Evolutionary conservation across 306 rosid genomes (phyloP), one percentile per base, ranked within the genome.

Genomic region (Dryas alaskensis): DNA sequence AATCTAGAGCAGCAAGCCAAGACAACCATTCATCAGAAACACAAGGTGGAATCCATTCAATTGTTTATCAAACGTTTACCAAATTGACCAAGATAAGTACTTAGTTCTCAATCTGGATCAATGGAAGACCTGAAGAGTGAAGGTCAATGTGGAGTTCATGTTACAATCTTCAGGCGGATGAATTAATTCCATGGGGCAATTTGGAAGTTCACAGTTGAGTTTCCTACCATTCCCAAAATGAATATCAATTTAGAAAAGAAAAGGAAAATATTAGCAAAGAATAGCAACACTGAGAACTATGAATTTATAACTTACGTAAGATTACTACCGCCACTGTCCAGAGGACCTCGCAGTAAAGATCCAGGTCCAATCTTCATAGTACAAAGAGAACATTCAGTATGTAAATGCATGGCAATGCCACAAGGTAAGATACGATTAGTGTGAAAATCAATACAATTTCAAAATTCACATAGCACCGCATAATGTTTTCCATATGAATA

Each of bases 141-240:
- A 94, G 86, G 90, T 84, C 78, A 94, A 77, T 7, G 98, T 87
- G 52, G 98, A 94, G 88, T 94, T 94, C 84, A 94, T 87, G 27
- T 94, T 94, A 81, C 98, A 94, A 73, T 91, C 97, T 85, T 94
- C 97, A 51, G 98, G 97, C 8, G 98, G 98, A 81, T 94, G 92
- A 74, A 94, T 86, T 81, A 94, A 79, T 79, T 94, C 98, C 67
- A 39, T 67, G 25, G 98, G 96, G 84, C 98, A 94, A 84, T 81
- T 82, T 76, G 86, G 89, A 65, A 67, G 86, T 69, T 85, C 83
- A 79, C 98, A 94, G 84, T 88, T 81, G 81, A 91, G 92, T 50
- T 61, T 69, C 90, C 96, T 94, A 67, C 53, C 79, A 86, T 64
- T 76, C 72, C 61, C 60, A 72, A 71, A 76, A 44, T 69, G 61